phyloP scores from a whole-genome alignment of 768 basidiomycete species.

The Phlebiopsis gigantea region DNA sequence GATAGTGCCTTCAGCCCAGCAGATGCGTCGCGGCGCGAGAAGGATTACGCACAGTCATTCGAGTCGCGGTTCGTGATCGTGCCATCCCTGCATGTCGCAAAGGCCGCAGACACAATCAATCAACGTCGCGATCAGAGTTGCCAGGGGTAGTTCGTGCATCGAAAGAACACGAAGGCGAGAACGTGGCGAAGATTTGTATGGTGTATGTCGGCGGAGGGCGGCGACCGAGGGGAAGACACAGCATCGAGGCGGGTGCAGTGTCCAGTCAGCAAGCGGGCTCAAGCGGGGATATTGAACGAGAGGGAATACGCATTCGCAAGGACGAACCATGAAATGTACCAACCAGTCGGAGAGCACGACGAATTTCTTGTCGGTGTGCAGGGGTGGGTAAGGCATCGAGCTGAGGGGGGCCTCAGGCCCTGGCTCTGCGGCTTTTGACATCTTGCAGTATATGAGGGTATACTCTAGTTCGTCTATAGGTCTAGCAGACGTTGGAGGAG shows the following conservation, averaged over 20 bases:
- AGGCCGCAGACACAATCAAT: background rate
- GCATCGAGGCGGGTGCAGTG: background rate
- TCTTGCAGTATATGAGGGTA: background rate
- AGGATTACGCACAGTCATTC: constrained; percentile 69
- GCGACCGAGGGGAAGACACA: background rate
- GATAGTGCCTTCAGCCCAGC: background rate
- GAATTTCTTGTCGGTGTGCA: constrained; percentile 76
- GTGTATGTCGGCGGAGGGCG: background rate
- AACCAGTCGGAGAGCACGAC: constrained; percentile 91
- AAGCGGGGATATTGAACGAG: background rate
- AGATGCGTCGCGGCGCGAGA: background rate
- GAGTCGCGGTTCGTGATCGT: constrained; percentile 92
- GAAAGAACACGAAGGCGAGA: background rate
- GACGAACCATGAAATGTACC: constrained; percentile 27
- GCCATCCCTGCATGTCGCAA: constrained; percentile 58
- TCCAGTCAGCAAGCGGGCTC: background rate
- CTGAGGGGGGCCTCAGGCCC: constrained; percentile 40
- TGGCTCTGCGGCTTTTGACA: background rate
- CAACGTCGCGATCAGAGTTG: background rate
- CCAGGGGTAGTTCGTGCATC: no score
- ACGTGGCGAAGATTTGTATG: background rate
- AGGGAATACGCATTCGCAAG: background rate
- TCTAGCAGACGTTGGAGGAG: background rate
- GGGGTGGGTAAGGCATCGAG: constrained; percentile 74
- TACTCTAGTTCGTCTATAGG: background rate